Evolutionary conservation across 1,139 yeast species (phyloP).

Genomic region (Diutina rugosa): DNA sequence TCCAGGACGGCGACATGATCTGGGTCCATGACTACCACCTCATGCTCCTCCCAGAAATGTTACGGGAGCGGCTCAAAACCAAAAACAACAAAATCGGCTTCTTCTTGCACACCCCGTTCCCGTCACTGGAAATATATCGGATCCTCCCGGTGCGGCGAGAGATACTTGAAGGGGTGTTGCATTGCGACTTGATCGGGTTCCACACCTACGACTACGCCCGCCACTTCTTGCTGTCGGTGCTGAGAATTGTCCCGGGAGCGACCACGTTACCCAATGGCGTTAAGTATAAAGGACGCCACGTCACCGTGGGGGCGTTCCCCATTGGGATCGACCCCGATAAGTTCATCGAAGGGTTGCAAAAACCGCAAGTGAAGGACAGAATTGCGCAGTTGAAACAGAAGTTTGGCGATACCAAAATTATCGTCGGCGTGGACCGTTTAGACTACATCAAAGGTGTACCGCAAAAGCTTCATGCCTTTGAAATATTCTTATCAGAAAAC

Average conservation of each 20-base stretch:
- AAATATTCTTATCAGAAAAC: slow-evolving; percentile 78
- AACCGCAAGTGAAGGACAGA: slow-evolving; percentile 50
- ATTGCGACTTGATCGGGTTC: slow-evolving; percentile 93
- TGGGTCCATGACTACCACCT: slow-evolving; percentile 98
- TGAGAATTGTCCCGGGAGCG: slow-evolving; percentile 61
- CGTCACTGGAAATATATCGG: slow-evolving; percentile 90
- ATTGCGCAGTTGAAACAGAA: slow-evolving; percentile 46
- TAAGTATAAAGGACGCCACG: slow-evolving; percentile 56
- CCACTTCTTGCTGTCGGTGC: slow-evolving; percentile 88
- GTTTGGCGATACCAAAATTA: slow-evolving; percentile 64
- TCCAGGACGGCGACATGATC: slow-evolving; percentile 74
- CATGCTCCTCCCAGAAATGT: slow-evolving; percentile 88
- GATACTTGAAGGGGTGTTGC: slow-evolving; percentile 78
- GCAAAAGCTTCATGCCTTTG: slow-evolving; percentile 91
- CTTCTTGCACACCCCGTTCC: slow-evolving; percentile 96
- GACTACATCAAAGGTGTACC: slow-evolving; percentile 98
- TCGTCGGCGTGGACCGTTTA: slow-evolving; percentile 90
- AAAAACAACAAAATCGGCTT: slow-evolving; percentile 69
- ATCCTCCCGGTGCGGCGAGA: slow-evolving; percentile 92
- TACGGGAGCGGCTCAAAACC: slow-evolving; percentile 48
- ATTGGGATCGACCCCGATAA: slow-evolving; percentile 95
- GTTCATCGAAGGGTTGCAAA: slow-evolving; percentile 67
- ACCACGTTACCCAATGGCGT: slow-evolving; percentile 89
- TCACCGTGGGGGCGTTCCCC: slow-evolving; percentile 92
- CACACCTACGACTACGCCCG: slow-evolving; percentile 99